Base-by-base conservation (phyloP, 139 green algal species). In the Chlorella ohadii region DNA sequence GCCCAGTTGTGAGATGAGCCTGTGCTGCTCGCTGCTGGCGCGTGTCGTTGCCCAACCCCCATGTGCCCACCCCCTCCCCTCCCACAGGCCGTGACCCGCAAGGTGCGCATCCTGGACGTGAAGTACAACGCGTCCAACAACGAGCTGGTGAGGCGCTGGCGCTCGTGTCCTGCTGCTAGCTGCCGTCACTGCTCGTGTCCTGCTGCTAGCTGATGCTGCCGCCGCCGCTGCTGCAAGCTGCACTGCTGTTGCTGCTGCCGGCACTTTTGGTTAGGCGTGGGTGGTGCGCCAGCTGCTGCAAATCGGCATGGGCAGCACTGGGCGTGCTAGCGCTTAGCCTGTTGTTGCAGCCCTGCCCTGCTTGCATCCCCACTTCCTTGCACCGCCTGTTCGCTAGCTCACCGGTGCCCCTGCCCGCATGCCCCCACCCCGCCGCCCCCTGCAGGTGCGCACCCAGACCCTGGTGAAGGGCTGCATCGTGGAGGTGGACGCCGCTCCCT, bases 61-160 rank as follows among this genome's bases (percentile, higher is more conserved):
- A 47, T 41, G 11, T n/a, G 7, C 66, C 34, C 15, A 17, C 33
- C 34, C n/a, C 2, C 6, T 41, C 2, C 3, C 31, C 66, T 73
- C 13, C 16, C 64, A 27, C 88, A 97, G 92, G 92, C 95, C 72
- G 89, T 96, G 38, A 96, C 97, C 59, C 91, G 96, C 88, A 99
- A 99, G 93, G 92, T 93, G 12, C 97, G 97, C 89, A 93, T 99
- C 72, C 82, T 99, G 90, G 96, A 99, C 81, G 97, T 99, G 38
- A 84, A 89, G 41, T 99, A 99, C 97, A 99, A 99, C 90, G 94
- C 97, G 34, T 98, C 96, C 86, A 99, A 99, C 94, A 99, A 99
- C 92, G 97, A 99, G 93, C 91, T 99, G 90, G 97, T 99, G 86
- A 87, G 70, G 0, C 22, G 36, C 51, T 59, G 3, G 11, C 22